phyloP scores from a whole-genome alignment of 1,284 basidiomycete genomes.

The Ustilago lituana region DNA sequence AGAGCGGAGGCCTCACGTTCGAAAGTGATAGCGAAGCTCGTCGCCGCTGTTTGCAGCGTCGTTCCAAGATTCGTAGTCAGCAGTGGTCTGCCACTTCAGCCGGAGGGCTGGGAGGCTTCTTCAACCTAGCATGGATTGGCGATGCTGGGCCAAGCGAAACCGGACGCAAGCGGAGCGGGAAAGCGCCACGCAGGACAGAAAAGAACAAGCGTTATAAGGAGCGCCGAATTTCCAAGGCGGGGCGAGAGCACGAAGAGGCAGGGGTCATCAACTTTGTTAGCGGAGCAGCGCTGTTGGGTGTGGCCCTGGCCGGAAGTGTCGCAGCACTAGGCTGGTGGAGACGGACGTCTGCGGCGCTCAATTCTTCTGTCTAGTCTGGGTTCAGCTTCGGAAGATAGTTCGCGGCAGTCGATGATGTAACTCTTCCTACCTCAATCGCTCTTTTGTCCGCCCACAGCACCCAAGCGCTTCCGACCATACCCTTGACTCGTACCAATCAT shows the following conservation, averaged over 20 bases:
- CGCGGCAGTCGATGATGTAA: too few relatives aligned
- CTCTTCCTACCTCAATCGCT: too few relatives aligned
- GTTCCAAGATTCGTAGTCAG: conserved; percentile 8
- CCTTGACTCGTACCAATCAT: background rate
- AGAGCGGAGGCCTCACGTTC: conserved; percentile 41
- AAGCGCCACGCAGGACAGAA: conserved; percentile 9
- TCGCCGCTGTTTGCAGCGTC: conserved; percentile 17
- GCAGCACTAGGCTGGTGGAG: conserved; percentile 52
- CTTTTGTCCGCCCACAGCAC: too few relatives aligned
- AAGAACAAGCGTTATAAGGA: conserved; percentile 32
- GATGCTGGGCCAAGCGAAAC: conserved; percentile 10
- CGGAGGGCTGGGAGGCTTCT: conserved; percentile 15
- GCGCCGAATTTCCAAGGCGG: conserved; percentile 2
- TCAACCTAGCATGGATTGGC: conserved; percentile 19
- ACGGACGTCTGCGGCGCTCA: conserved; percentile 36
- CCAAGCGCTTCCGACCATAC: too few relatives aligned
- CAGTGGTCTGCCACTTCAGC: conserved; percentile 3
- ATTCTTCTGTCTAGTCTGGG: conserved; percentile 32
- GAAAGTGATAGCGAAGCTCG: conserved; percentile 42
- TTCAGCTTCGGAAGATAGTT: too few relatives aligned
- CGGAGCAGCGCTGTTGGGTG: conserved; percentile 46
- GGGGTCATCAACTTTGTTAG: conserved; percentile 51
- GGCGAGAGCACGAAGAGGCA: conserved; percentile 21
- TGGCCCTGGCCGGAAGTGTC: conserved; percentile 46
- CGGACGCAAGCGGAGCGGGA: conserved; percentile 22